These are phyloP conservation scores for Pseudotsuga menziesii DNA, from an alignment of 75 land plant species.

Conservation along the genomic window DNA sequence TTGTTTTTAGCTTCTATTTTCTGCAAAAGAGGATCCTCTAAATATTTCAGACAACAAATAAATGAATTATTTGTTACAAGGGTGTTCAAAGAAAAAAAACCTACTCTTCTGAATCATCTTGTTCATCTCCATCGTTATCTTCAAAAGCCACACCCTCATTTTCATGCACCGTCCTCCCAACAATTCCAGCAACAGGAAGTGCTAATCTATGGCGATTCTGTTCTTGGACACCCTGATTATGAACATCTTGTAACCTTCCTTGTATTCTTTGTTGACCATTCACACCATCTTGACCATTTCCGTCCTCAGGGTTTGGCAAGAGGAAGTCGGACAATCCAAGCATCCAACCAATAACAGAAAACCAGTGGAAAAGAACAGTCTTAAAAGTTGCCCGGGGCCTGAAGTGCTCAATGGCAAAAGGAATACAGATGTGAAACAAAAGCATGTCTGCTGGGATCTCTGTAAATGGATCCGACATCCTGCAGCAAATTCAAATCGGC, in stretches of 20 bases:
- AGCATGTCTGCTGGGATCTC: conserved; percentile 97
- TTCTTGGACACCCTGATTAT: conserved; percentile 17
- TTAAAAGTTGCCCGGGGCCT: conserved; percentile 79
- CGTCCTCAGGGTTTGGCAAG: conserved; percentile 75
- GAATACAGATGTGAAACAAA: conserved; percentile 90
- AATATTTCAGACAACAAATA: not conserved
- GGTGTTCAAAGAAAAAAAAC: not conserved
- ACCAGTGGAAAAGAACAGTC: conserved; percentile 79
- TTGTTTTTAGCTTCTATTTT: not conserved
- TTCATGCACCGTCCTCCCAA: conserved; percentile 10
- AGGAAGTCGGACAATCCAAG: conserved; percentile 86
- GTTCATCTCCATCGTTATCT: conserved; percentile 59
- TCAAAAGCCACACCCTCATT: conserved; percentile 22
- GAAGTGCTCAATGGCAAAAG: conserved; percentile 93
- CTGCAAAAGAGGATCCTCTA: not conserved
- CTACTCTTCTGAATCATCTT: conserved; percentile 74
- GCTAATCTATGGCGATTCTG: conserved; percentile 23
- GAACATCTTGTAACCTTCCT: conserved; percentile 30
- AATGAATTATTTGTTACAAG: not conserved
- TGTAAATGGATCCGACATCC: conserved; percentile 94
- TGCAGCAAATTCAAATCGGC: conserved; percentile 24
- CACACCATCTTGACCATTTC: conserved; percentile 44
- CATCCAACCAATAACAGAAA: conserved; percentile 85
- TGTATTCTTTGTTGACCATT: conserved; percentile 45
- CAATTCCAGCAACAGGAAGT: conserved; percentile 22